These are phyloP conservation scores for Curvularia sp. DNA, from an alignment of 2,329 filamentous ascomycete species.

Conservation along the genomic window DNA sequence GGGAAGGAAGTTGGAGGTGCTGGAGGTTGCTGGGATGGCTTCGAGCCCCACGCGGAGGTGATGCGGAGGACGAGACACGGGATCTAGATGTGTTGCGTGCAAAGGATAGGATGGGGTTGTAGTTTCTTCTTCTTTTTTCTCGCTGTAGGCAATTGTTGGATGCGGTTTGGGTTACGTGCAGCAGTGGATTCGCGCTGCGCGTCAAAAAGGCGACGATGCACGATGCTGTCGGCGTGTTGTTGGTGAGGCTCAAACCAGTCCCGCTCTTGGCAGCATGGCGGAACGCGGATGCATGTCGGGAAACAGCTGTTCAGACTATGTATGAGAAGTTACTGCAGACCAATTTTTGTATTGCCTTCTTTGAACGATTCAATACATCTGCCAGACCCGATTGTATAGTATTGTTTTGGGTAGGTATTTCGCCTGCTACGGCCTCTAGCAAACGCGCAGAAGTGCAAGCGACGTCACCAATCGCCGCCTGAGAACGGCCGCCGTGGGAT, in stretches of 20 bases:
- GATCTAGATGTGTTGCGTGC: no score
- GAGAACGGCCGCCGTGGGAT: slow-evolving; percentile 5
- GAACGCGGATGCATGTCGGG: slow-evolving; percentile 14
- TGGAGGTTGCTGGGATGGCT: slow-evolving; percentile 6
- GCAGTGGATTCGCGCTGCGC: slow-evolving; percentile 6
- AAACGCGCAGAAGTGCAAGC: slow-evolving; percentile 6
- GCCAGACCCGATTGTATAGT: neutral
- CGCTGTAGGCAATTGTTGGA: neutral
- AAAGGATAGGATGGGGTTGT: neutral
- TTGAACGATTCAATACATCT: neutral
- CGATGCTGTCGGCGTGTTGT: slow-evolving; percentile 8
- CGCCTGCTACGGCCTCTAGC: no score
- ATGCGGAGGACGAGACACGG: slow-evolving; percentile 20
- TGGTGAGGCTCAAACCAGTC: slow-evolving; percentile 28
- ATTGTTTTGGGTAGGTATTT: no score
- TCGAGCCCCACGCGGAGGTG: slow-evolving; percentile 21
- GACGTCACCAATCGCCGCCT: slow-evolving; percentile 18
- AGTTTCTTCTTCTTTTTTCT: neutral
- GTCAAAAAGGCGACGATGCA: slow-evolving; percentile 23
- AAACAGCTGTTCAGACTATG: neutral
- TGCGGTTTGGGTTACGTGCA: neutral
- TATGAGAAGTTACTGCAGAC: neutral
- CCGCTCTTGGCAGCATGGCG: slow-evolving; percentile 23
- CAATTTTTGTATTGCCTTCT: neutral
- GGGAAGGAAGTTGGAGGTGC: neutral